Base-by-base conservation (phyloP, 148 eudicot genomes). In the Vaccinium corymbosum region DNA sequence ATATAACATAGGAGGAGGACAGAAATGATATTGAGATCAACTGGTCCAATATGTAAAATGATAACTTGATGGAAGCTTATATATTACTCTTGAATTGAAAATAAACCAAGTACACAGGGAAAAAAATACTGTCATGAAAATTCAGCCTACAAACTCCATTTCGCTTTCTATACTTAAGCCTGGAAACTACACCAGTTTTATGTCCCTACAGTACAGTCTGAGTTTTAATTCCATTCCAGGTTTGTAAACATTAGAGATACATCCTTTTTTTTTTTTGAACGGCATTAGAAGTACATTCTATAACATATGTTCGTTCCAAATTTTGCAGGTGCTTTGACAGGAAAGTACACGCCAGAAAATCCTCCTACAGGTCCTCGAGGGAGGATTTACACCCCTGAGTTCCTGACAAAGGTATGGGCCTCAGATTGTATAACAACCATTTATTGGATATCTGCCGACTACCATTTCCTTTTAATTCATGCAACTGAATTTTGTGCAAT, bases 311-410 rank as follows among this genome's bases (percentile, higher is more conserved):
- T 14, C 68, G 73, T 15, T 14, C 75, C 80, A 77, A 82, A 72
- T 72, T 56, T 11, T 90, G 86, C 90, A 97, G 99, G 99, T 81
- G 91, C 89, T 56, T 84, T 97, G 89, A 91, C 98, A 1, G 99
- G 99, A 77, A 97, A 97, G 87, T 97, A 97, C 84, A 93, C 98
- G 17, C 96, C 98, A 48, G 90, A 88, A 70, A 97, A 93, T 86
- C 95, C 97, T 76, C 99, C 99, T 7, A 76, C 95, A 17, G 99
- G 99, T 84, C 99, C 98, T 84, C 91, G 99, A 82, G 96, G 98
- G 72, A 90, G 87, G 72, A 91, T 97, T 78, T 97, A 97, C 85
- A 94, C 95, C 46, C 88, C 94, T 14, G 96, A 94, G 62, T 93
- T 83, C 85, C 89, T 97, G 73, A 89, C 92, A 6, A 84, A 87